Conservation (phyloP, 139 green algal genomes). For the Tetradesmus lagerheimii region DNA sequence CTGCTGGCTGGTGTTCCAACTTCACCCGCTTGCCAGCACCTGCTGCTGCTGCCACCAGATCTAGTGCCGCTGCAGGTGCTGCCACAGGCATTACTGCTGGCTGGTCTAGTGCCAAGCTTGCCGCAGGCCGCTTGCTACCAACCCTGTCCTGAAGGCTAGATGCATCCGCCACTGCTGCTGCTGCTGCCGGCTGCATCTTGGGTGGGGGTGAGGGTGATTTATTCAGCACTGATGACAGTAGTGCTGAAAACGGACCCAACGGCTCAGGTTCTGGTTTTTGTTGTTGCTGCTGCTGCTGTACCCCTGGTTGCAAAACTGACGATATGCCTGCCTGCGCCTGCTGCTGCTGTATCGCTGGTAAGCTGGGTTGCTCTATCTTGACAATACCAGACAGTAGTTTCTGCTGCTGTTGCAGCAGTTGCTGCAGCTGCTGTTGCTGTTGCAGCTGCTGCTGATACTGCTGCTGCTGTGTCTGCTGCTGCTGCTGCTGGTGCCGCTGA, state of each 20-base stretch:
- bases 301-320: neutral
- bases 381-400: neutral
- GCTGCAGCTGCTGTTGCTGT: neutral
- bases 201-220: neutral
- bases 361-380: neutral
- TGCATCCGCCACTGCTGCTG: neutral
- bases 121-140: neutral
- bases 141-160: neutral
- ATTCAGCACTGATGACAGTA: neutral
- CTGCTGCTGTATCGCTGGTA: conserved; percentile 1
- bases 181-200: neutral
- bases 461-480: neutral
- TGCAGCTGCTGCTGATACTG: neutral
- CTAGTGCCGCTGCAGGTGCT: neutral
- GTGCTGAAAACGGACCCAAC: neutral
- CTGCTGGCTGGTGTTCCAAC: neutral
- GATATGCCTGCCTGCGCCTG: neutral
- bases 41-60: neutral
- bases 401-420: neutral
- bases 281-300: neutral
- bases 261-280: neutral
- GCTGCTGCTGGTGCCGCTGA: neutral
- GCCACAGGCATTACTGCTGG: neutral
- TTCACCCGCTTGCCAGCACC: neutral
- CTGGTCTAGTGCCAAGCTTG: neutral